Evolutionary conservation across 1,284 basidiomycete species (phyloP).

Genomic region (Melampsora larici-populina): DNA sequence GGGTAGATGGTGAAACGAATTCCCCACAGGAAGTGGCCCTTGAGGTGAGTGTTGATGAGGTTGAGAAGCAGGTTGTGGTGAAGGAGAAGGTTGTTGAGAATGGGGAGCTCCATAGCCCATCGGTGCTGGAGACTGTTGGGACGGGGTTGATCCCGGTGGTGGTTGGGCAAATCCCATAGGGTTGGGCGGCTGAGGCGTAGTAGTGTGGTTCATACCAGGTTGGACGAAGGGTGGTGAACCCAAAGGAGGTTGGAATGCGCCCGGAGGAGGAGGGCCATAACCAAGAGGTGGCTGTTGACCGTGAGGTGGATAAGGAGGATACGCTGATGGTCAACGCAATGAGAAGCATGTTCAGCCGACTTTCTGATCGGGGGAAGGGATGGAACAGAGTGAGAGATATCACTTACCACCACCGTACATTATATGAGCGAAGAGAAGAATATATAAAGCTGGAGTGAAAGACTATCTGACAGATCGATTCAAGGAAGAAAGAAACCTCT

Average conservation of each 20-base stretch:
- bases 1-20: conserved; percentile 32
- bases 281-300: conserved; percentile 18
- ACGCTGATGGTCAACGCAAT: conserved; percentile 8
- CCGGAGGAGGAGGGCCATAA: conserved; percentile 12
- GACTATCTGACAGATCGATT: no score
- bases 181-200: conserved; percentile 12
- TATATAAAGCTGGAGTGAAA: not conserved
- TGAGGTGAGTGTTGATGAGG: conserved; percentile 8
- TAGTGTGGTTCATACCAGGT: conserved; percentile 1
- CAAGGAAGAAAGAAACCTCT: no score
- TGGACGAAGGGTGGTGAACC: conserved; percentile 17
- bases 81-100: not conserved
- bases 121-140: conserved; percentile 19
- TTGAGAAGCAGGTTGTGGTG: not conserved
- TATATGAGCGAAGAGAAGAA: not conserved
- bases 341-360: not conserved
- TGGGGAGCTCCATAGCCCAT: not conserved
- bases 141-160: not conserved
- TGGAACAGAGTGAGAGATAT: not conserved
- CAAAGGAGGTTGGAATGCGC: conserved; percentile 9
- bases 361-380: not conserved
- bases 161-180: conserved; percentile 12
- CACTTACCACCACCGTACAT: conserved; percentile 1
- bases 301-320: conserved; percentile 33
- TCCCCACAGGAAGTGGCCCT: not conserved